Conservation (phyloP, 208 protist species). For the Leptomonas pyrrhocoris region DNA sequence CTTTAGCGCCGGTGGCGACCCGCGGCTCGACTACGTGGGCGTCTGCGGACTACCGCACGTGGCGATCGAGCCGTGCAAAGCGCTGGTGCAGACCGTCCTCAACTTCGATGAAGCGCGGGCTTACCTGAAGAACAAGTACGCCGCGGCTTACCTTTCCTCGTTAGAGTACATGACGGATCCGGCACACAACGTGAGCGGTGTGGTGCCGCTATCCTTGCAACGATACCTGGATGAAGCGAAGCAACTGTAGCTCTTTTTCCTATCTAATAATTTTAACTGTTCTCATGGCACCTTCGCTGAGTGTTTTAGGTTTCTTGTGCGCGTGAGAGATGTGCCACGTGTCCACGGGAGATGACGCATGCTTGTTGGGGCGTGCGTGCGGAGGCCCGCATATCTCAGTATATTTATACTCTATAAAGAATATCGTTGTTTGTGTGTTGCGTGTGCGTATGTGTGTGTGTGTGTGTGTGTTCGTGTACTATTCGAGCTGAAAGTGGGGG, state of each 20-base stretch:
- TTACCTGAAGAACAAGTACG: constrained; percentile 24
- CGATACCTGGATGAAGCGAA: constrained; percentile 17
- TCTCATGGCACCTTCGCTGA: no score
- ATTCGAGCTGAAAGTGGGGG: no score
- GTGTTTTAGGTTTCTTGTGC: no score
- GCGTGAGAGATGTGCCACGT: no score
- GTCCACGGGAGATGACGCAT: no score
- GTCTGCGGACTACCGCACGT: constrained; percentile 18
- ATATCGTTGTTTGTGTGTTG: no score
- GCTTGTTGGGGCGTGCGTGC: no score
- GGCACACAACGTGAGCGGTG: constrained; percentile 9
- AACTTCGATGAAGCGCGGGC: constrained; percentile 24
- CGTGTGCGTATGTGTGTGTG: no score
- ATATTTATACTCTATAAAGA: no score
- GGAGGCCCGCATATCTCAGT: no score
- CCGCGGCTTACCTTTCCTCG: constrained; percentile 12
- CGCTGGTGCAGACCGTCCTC: constrained; percentile 28
- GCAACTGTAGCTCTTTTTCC: not conserved
- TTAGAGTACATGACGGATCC: constrained; percentile 24
- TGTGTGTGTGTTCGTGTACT: no score
- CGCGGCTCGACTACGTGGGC: constrained; percentile 26
- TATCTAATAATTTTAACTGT: not conserved
- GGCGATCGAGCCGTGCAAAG: constrained; percentile 14
- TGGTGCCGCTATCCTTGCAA: constrained; percentile 22
- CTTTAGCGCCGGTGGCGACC: constrained; percentile 10